Evolutionary conservation across 208 protist species (phyloP), one percentile per base, ranked within the genome.

Genomic region (Phytomonas francai): DNA sequence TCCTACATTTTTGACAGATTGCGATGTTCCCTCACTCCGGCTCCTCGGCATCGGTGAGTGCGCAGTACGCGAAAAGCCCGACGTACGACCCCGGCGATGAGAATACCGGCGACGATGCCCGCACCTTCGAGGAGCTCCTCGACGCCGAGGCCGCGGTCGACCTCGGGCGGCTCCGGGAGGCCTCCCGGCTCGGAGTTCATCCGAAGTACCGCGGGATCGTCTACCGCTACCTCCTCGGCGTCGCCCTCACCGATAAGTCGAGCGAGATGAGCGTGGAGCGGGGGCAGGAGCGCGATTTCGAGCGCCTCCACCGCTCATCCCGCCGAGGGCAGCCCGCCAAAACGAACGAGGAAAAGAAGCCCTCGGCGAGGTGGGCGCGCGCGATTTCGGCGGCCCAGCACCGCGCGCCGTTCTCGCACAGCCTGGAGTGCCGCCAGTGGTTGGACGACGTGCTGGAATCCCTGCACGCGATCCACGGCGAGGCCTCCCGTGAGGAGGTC

Each of bases 191-290:
- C 28, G 90, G 90, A 42, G 85, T 95, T 42, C 84, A 84, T 0
- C 65, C 78, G 0, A 67, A 66, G 3, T 85, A 89, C 68, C 85
- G 90, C 61, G 80, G 78, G 61, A 75, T 82, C 6, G 90, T 93
- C 54, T 95, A 95, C 72, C 81, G 85, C 65, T 91, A 95, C 68
- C 79, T 95, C 0, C 79, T 95, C 33, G 85, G 85, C 30, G 76
- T 93, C 34, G 74, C 87, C 28, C 81, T 83, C 32, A 79, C 77
- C 22, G 86, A 95, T 66, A 91, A 91, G 69, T 92, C 87, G 19
- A 78, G 77, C 49, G 86, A 95, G 73, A 91, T 95, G 89, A 87
- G 84, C 65, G 72, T 92, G 73, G 89, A 95, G 66, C 76, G 83
- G 22, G 63, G 76, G 73, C 89, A 89, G 71, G 89, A 95, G 70